These are phyloP conservation scores for Debaryomyces subglobosus DNA, from an alignment of 1,139 yeast species.

Conservation along the genomic window DNA sequence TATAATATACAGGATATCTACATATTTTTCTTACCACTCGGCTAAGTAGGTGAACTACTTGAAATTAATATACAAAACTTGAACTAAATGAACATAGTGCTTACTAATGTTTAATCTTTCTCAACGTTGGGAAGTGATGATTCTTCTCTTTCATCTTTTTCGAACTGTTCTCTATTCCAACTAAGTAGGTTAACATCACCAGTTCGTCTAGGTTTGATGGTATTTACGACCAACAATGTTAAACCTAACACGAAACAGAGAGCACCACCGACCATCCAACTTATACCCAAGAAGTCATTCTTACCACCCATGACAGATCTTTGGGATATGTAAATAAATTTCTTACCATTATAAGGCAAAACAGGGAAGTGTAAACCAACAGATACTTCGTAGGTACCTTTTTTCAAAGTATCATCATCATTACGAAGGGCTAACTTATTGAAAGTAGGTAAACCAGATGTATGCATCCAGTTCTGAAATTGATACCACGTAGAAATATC, in stretches of 20 bases:
- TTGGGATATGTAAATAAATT: slow-evolving; percentile 77
- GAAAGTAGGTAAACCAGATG: slow-evolving; percentile 87
- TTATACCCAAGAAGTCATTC: slow-evolving; percentile 81
- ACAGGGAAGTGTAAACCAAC: slow-evolving; percentile 92
- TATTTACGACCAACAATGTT: slow-evolving; percentile 59
- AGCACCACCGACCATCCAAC: slow-evolving; percentile 94
- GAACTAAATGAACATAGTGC: background rate
- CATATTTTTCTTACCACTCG: background rate
- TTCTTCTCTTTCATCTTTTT: slow-evolving; percentile 23
- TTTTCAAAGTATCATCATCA: slow-evolving; percentile 59
- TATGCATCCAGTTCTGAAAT: slow-evolving; percentile 96
- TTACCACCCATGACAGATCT: slow-evolving; percentile 90
- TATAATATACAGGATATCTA: background rate
- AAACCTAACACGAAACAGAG: slow-evolving; percentile 69
- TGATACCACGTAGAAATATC: slow-evolving; percentile 53
- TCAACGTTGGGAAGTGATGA: slow-evolving; percentile 4
- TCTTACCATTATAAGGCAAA: slow-evolving; percentile 76
- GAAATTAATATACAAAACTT: slow-evolving; percentile 1
- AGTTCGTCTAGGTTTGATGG: slow-evolving; percentile 68
- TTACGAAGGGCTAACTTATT: slow-evolving; percentile 82
- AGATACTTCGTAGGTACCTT: slow-evolving; percentile 72
- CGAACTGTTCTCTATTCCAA: slow-evolving; percentile 60
- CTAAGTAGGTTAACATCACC: slow-evolving; percentile 75
- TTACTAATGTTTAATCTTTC: slow-evolving; percentile 1
- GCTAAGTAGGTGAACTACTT: background rate